Evolutionary conservation across 768 basidiomycete species (phyloP).

Genomic region (Amanita polypyramis): DNA sequence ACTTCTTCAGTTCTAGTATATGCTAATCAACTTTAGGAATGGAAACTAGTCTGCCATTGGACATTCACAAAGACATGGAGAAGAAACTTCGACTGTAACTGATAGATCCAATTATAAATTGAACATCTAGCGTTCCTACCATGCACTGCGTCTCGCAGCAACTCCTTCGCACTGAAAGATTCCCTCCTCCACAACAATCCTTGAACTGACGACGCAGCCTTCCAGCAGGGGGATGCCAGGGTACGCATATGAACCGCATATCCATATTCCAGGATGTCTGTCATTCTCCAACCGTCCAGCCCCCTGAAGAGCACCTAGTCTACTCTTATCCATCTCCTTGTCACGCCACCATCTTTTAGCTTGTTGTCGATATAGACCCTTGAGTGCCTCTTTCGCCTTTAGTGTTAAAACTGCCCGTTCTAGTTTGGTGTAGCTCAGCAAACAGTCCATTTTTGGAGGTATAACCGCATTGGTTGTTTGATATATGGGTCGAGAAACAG

Average conservation of each 20-base stretch:
- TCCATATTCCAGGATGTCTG: conserved; percentile 43
- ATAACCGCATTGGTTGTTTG: conserved; percentile 73
- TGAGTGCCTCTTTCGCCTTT: conserved; percentile 39
- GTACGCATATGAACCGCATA: conserved; percentile 65
- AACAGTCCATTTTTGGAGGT: conserved; percentile 30
- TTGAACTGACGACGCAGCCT: conserved; percentile 70
- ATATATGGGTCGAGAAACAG: conserved; percentile 30
- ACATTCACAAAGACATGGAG: conserved; percentile 61
- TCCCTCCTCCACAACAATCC: conserved; percentile 39
- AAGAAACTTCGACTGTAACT: conserved; percentile 39
- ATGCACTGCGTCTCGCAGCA: conserved; percentile 15
- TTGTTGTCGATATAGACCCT: conserved; percentile 29
- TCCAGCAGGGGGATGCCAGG: conserved; percentile 70
- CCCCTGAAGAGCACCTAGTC: conserved; percentile 44
- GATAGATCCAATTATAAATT: background rate
- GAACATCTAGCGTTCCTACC: conserved; percentile 7
- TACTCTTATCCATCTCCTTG: conserved; percentile 22
- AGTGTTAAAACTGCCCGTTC: conserved; percentile 53
- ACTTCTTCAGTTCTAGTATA: conserved; percentile 3
- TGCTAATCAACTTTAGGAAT: conserved; percentile 29
- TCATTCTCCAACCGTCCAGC: conserved; percentile 23
- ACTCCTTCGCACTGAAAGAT: conserved; percentile 27
- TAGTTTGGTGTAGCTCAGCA: conserved; percentile 48
- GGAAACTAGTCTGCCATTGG: conserved; percentile 37
- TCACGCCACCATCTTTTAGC: conserved; percentile 34